Percentiles rank a stretch among this genome's conserved stretches.
Evolutionary conservation across 176 grass and related monocot species (phyloP).

Genomic region (Oropetium thomaeum): DNA sequence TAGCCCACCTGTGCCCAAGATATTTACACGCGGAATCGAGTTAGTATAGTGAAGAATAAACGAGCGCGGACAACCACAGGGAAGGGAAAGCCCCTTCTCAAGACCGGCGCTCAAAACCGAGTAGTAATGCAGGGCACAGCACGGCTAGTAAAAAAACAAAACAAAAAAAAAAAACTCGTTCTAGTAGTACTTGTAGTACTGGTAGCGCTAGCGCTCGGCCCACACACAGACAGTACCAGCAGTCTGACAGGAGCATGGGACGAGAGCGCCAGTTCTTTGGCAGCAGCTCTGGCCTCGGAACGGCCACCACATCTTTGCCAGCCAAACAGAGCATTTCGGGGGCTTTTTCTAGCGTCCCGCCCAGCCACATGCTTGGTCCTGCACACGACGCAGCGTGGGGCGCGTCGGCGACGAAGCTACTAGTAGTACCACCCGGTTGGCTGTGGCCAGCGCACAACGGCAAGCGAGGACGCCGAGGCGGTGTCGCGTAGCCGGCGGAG

Average conservation of each 20-base stretch:
- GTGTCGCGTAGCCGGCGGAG: slow-evolving; percentile 23
- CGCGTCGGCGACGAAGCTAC: not conserved
- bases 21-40: not conserved
- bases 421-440: slow-evolving; percentile 15
- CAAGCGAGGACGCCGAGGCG: not conserved
- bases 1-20: not conserved
- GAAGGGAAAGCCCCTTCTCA: slow-evolving; percentile 1
- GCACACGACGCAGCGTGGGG: not conserved
- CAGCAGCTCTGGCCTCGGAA: slow-evolving; percentile 9
- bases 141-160: too few relatives aligned
- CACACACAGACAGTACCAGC: not conserved
- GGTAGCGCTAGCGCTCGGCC: too few relatives aligned
- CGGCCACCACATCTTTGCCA: not conserved
- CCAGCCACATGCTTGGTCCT: slow-evolving; percentile 33
- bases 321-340: slow-evolving; percentile 3
- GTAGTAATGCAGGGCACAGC: too few relatives aligned
- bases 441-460: not conserved
- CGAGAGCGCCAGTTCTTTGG: not conserved
- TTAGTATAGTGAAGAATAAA: not conserved
- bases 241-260: slow-evolving; percentile 3
- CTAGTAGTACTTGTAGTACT: too few relatives aligned
- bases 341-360: not conserved
- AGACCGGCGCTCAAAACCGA: slow-evolving; percentile 31
- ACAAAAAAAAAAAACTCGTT: too few relatives aligned
- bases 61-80: slow-evolving; percentile 14